A percentile compares a stretch with the other conserved stretches of the same genome.
These are phyloP conservation scores for Diaporthe sp. DNA, from an alignment of 2,329 filamentous ascomycete species.

Conservation along the genomic window DNA sequence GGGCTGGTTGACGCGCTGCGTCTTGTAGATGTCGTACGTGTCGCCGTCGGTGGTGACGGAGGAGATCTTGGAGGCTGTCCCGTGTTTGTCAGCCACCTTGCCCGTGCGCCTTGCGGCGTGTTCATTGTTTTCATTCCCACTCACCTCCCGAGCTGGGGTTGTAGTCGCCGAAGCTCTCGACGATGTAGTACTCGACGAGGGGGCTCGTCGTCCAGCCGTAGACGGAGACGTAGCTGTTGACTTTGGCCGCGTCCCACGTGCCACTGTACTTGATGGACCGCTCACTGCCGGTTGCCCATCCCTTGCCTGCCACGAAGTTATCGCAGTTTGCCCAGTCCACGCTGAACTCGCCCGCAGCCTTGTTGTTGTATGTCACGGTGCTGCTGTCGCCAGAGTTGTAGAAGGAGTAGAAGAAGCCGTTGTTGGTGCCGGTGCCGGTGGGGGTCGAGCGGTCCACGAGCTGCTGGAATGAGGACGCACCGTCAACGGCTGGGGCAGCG, in stretches of 20 bases:
- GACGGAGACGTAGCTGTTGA: conserved; percentile 44
- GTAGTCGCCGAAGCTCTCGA: conserved; percentile 41
- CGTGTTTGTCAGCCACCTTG: neutral
- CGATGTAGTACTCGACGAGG: conserved; percentile 44
- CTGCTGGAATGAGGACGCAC: neutral
- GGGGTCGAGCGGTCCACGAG: conserved; percentile 40
- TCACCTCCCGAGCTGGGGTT: conserved; percentile 35
- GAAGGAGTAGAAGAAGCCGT: conserved; percentile 58
- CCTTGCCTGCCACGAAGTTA: conserved; percentile 68
- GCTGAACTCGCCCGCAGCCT: conserved; percentile 51
- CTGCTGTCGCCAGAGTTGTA: conserved; percentile 52
- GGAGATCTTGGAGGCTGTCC: conserved; percentile 31
- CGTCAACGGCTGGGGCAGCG: conserved; percentile 5
- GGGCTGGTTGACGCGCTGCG: conserved; percentile 44
- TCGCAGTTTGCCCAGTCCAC: conserved; percentile 55
- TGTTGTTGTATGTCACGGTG: conserved; percentile 53
- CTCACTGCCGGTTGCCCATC: conserved; percentile 62
- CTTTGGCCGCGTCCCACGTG: conserved; percentile 44
- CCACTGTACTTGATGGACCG: conserved; percentile 41
- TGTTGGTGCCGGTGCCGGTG: conserved; percentile 45
- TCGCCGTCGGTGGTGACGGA: conserved; percentile 38
- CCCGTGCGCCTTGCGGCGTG: neutral
- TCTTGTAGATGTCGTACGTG: conserved; percentile 39
- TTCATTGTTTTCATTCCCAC: neutral
- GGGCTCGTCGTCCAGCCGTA: conserved; percentile 48